Evolutionary conservation across 139 green algal genomes (phyloP), one percentile per base, ranked within the genome.

Genomic region (Chlorella sorokiniana): DNA sequence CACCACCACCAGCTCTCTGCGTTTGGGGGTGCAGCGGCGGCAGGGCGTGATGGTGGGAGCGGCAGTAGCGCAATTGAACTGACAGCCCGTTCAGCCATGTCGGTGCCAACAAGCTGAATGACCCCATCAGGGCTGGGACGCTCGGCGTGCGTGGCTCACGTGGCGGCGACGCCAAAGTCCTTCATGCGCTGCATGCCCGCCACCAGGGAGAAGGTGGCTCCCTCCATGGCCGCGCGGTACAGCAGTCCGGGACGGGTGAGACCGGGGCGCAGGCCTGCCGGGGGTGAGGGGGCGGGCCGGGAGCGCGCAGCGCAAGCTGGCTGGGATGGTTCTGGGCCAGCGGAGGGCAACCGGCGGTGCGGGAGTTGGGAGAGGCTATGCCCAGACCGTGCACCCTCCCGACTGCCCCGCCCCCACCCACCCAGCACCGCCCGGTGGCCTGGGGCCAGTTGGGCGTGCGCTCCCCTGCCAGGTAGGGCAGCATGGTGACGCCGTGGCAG

Each of bases 371-470:
- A 56, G 16, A 25, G 48, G 48, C 48, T 56, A 56, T 16, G 16
- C n/a, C n/a, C n/a, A n/a, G n/a, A n/a, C n/a, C n/a, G n/a, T n/a
- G n/a, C n/a, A n/a, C n/a, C n/a, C n/a, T n/a, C n/a, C n/a, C n/a
- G n/a, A n/a, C n/a, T n/a, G n/a, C n/a, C n/a, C n/a, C n/a, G n/a
- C n/a, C n/a, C n/a, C 7, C 37, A 23, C 33, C 89, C 80, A 42
- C 92, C 92, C 8, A 93, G 79, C 1, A 97, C 35, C 4, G 89
- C 87, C 92, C 94, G 2, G 77, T 89, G 52, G 92, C 91, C 40
- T 94, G 76, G 2, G 95, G 95, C 94, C 93, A 98, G 84, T 96
- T 95, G 67, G 95, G 95, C 10, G 94, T 97, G n/a, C 95, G 85
- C 86, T 97, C 95, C 0, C 95, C 95, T 0, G 67, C 73, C 20